Evolutionary conservation across 2,329 filamentous ascomycete species (phyloP).

Genomic region (Myrmaecium sp.): DNA sequence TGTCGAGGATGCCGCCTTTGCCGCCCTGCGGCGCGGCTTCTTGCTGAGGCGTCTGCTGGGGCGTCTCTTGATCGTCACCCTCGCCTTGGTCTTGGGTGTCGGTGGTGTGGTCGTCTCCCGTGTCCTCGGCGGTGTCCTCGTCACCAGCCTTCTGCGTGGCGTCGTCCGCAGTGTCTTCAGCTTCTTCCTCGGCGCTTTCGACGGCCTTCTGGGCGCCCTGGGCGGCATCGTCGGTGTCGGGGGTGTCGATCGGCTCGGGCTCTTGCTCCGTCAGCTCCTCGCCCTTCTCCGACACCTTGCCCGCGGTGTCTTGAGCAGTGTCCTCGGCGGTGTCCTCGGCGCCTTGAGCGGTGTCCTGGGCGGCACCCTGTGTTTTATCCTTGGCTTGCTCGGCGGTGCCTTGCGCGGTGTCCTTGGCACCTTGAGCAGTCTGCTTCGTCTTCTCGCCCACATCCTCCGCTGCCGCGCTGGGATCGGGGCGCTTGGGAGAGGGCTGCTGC

Average conservation of each 20-base stretch:
- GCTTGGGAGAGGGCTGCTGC: slow-evolving; percentile 2
- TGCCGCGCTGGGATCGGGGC: no score
- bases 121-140: slow-evolving; percentile 16
- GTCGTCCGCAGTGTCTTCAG: slow-evolving; percentile 28
- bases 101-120: slow-evolving; percentile 13
- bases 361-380: slow-evolving; percentile 4
- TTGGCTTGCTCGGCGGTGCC: slow-evolving; percentile 6
- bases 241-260: slow-evolving; percentile 28
- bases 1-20: slow-evolving; percentile 25
- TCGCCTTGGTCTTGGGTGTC: slow-evolving; percentile 5
- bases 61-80: slow-evolving; percentile 2
- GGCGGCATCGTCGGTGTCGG: slow-evolving; percentile 18
- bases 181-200: slow-evolving; percentile 22
- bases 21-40: no score
- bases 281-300: slow-evolving; percentile 26
- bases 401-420: slow-evolving; percentile 9
- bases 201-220: slow-evolving; percentile 20
- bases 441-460: slow-evolving; percentile 17
- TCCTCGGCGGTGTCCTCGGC: slow-evolving; percentile 9
- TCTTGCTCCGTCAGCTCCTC: slow-evolving; percentile 28
- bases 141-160: slow-evolving; percentile 27
- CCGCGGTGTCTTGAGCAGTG: slow-evolving; percentile 8
- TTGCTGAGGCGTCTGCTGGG: slow-evolving; percentile 4
- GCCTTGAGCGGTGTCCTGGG: slow-evolving; percentile 7
- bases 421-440: slow-evolving; percentile 11